These are phyloP conservation scores for Fusarium palustre DNA, from an alignment of 2,329 filamentous ascomycete genomes.

Conservation along the genomic window DNA sequence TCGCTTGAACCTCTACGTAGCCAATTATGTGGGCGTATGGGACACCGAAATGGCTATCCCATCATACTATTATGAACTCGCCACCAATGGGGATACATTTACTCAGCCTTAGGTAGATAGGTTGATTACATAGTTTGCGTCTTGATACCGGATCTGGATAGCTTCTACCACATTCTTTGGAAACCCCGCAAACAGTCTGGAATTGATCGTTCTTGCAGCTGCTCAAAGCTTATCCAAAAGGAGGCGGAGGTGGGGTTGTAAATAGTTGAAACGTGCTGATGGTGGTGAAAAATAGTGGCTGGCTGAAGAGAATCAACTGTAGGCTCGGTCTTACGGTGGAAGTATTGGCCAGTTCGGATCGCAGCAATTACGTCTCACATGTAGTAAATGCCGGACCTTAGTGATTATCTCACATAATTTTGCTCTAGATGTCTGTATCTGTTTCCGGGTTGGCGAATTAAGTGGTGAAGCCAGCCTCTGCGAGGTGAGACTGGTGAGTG, in stretches of 20 bases:
- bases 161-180: background rate
- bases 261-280: background rate
- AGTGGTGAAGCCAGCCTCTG: background rate
- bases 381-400: background rate
- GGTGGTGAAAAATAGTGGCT: background rate
- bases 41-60: background rate
- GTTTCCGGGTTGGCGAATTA: background rate
- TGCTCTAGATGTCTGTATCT: background rate
- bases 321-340: background rate
- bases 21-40: background rate
- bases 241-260: background rate
- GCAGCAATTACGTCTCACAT: slow-evolving; percentile 8
- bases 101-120: background rate
- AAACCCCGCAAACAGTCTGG: slow-evolving; percentile 12
- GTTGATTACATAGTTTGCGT: background rate
- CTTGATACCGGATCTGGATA: background rate
- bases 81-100: background rate
- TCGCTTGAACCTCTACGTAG: background rate
- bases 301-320: background rate
- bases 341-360: background rate
- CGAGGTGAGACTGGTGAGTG: background rate
- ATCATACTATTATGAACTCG: background rate
- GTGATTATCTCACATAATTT: background rate
- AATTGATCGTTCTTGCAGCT: background rate
- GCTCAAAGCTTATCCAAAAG: background rate